Percentiles rank a stretch among this genome's conserved stretches.
phyloP scores from a whole-genome alignment of 768 basidiomycete species.

The Agaricus blazei region DNA sequence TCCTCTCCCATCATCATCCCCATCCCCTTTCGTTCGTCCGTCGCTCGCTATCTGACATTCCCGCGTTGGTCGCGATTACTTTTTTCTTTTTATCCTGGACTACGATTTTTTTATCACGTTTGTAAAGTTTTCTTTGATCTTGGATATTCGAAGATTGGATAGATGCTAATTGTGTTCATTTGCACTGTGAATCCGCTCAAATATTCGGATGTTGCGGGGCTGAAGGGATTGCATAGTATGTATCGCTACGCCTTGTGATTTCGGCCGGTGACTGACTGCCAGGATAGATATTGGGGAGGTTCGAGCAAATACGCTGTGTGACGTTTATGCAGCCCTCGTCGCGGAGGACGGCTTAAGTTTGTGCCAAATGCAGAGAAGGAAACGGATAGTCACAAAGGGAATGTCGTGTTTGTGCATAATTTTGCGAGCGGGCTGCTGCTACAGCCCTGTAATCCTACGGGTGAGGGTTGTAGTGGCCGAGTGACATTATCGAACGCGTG shows the following conservation, averaged over 20 bases:
- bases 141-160: neutral
- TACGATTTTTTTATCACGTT: no score
- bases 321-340: constrained; percentile 37
- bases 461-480: constrained; percentile 21
- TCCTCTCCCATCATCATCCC: no score
- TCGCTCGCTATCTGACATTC: no score
- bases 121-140: no score
- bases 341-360: constrained; percentile 24
- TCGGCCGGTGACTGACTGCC: neutral
- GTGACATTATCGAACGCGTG: neutral
- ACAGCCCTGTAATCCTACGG: constrained; percentile 47
- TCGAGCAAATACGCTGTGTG: constrained; percentile 42
- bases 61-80: no score
- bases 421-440: constrained; percentile 46
- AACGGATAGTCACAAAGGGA: constrained; percentile 36
- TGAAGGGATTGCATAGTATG: constrained; percentile 43
- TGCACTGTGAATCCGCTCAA: constrained; percentile 37
- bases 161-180: neutral
- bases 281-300: constrained; percentile 51
- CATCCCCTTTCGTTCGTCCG: no score
- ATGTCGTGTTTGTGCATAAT: constrained; percentile 45
- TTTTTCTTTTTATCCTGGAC: no score
- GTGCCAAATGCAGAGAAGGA: constrained; percentile 33
- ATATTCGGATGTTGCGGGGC: constrained; percentile 33
- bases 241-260: neutral